These are phyloP conservation scores for Thelonectria blattea DNA, from an alignment of 2,329 filamentous ascomycete species.

Conservation along the genomic window DNA sequence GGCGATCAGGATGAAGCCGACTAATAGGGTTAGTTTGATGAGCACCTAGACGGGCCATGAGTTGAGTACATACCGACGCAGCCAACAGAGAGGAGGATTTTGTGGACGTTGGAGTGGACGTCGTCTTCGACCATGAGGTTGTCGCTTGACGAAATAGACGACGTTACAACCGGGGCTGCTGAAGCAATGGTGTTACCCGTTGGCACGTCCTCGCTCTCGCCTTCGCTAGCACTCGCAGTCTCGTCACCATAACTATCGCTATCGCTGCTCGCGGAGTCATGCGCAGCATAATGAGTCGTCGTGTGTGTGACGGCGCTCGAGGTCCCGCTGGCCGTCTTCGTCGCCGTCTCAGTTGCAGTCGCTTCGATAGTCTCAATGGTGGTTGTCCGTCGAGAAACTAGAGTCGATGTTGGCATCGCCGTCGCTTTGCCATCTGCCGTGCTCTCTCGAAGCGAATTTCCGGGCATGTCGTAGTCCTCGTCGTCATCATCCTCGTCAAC, in stretches of 20 bases:
- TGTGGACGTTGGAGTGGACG: conserved; percentile 33
- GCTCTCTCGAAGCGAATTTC: conserved; percentile 15
- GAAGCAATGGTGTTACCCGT: conserved; percentile 9
- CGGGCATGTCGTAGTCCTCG: conserved; percentile 7
- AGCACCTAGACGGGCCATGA: not conserved
- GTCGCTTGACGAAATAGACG: not conserved
- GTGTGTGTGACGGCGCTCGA: not conserved
- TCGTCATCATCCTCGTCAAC: conserved; percentile 1
- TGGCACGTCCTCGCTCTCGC: conserved; percentile 3
- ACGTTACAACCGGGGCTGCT: not conserved
- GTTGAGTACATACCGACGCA: conserved; percentile 28
- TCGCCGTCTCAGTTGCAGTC: not conserved
- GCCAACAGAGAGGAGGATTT: conserved; percentile 34
- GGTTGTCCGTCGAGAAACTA: not conserved
- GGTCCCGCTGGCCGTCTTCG: not conserved
- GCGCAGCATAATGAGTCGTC: not conserved
- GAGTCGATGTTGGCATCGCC: not conserved
- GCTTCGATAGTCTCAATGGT: not conserved
- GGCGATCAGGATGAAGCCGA: conserved; percentile 30
- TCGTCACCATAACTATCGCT: conserved; percentile 8
- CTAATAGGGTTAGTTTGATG: conserved; percentile 20
- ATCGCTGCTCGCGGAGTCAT: conserved; percentile 15
- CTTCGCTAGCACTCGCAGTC: conserved; percentile 10
- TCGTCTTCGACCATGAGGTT: conserved; percentile 23
- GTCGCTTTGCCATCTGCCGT: conserved; percentile 2